Conservation (phyloP, 805 yeast species). For the Hanseniaspora occidentalis region DNA sequence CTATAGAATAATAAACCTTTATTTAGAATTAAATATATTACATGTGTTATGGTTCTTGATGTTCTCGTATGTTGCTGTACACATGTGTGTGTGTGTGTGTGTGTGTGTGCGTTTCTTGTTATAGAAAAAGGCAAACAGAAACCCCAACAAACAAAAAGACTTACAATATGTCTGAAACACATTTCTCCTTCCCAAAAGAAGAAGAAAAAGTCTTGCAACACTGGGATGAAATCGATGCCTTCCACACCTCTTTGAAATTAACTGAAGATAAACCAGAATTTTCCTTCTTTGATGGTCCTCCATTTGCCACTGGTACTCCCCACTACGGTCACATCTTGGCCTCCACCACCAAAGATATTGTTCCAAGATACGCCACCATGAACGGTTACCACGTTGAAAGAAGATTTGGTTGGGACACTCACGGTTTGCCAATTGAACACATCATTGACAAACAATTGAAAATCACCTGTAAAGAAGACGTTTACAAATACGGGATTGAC, state of each 20-base stretch:
- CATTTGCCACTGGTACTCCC: slow-evolving; percentile 98
- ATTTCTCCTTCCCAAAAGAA: slow-evolving; percentile 72
- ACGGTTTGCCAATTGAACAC: slow-evolving; percentile 96
- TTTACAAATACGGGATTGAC: slow-evolving; percentile 84
- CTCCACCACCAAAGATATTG: slow-evolving; percentile 93
- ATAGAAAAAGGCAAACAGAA: neutral
- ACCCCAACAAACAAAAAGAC: neutral
- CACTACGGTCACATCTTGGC: slow-evolving; percentile 97
- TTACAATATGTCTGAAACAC: slow-evolving; percentile 9
- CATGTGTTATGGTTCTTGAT: too few species aligned
- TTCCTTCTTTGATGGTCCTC: slow-evolving; percentile 97
- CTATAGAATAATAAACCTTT: too few species aligned
- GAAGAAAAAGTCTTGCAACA: slow-evolving; percentile 69
- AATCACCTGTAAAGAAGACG: slow-evolving; percentile 88
- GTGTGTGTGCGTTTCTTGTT: too few species aligned
- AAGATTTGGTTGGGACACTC: slow-evolving; percentile 99
- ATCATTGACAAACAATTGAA: slow-evolving; percentile 96
- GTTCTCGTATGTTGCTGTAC: too few species aligned
- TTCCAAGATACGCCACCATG: slow-evolving; percentile 97
- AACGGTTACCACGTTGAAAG: slow-evolving; percentile 93
- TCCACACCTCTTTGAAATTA: slow-evolving; percentile 70
- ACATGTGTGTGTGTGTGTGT: too few species aligned
- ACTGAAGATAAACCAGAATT: slow-evolving; percentile 79
- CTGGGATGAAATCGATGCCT: slow-evolving; percentile 94
- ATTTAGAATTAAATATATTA: too few species aligned